phyloP scores from a whole-genome alignment of 2,329 filamentous ascomycete species.

The Alternaria postmessia region DNA sequence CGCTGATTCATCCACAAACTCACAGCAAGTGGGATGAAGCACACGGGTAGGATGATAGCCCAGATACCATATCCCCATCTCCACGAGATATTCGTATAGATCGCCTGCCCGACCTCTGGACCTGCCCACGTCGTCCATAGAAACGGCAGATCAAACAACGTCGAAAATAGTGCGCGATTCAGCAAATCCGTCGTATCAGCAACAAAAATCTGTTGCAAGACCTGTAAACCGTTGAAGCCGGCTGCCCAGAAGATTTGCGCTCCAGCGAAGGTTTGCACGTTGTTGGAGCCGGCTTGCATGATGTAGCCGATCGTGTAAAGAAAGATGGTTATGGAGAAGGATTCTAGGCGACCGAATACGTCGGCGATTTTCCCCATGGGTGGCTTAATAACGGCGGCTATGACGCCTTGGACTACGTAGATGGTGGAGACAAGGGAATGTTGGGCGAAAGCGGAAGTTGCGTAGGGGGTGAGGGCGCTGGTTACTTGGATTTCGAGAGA shows the following conservation, averaged over 20 bases:
- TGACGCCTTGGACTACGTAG: conserved; percentile 69
- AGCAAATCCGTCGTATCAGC: conserved; percentile 66
- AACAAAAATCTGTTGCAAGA: conserved; percentile 70
- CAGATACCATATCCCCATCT: conserved; percentile 71
- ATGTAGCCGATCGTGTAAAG: conserved; percentile 66
- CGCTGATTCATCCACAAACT: conserved; percentile 62
- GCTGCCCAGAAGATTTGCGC: conserved; percentile 70
- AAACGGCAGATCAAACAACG: conserved; percentile 67
- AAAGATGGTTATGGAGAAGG: conserved; percentile 63
- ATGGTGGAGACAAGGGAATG: conserved; percentile 73
- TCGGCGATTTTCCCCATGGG: conserved; percentile 69
- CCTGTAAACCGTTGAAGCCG: conserved; percentile 66
- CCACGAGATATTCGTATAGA: conserved; percentile 62
- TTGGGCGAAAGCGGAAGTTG: conserved; percentile 69
- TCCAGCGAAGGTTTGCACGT: conserved; percentile 61
- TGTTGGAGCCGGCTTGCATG: conserved; percentile 63
- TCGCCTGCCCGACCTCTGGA: conserved; percentile 59
- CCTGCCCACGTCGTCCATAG: conserved; percentile 69
- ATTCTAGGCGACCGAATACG: conserved; percentile 69
- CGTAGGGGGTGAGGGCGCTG: conserved; percentile 67
- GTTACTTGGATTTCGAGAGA: conserved; percentile 73
- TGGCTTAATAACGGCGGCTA: conserved; percentile 67
- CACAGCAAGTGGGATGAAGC: conserved; percentile 63
- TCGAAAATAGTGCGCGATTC: conserved; percentile 68
- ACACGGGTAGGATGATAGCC: conserved; percentile 66